A percentile compares a stretch with the other conserved stretches of the same genome.
Evolutionary conservation across 352 stramenopile species (phyloP).

Genomic region (Globisporangium alternatum): DNA sequence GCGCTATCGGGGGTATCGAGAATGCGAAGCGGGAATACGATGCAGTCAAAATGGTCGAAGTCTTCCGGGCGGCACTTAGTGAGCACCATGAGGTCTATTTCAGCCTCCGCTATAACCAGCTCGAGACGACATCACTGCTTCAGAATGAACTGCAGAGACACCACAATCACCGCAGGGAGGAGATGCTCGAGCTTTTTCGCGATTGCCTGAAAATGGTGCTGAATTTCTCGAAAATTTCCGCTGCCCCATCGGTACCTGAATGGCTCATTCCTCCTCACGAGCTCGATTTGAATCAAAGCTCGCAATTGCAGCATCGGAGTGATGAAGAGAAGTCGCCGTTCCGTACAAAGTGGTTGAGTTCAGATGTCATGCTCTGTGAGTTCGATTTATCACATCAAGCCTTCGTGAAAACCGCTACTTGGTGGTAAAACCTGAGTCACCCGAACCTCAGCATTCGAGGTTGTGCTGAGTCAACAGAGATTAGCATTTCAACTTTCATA

Average conservation of each 20-base stretch:
- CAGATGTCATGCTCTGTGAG: neutral
- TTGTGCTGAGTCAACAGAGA: too few species aligned
- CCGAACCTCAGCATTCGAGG: too few species aligned
- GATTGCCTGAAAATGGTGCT: neutral
- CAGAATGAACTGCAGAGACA: slow-evolving; percentile 3
- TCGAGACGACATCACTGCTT: slow-evolving; percentile 10
- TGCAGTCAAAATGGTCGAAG: neutral
- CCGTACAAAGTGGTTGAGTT: slow-evolving; percentile 5
- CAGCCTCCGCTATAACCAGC: neutral
- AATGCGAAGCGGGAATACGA: neutral
- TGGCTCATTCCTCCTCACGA: slow-evolving; percentile 28
- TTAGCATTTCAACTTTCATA: too few species aligned
- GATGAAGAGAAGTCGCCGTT: neutral
- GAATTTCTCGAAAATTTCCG: neutral
- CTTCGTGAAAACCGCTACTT: slow-evolving; percentile 59
- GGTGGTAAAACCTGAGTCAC: slow-evolving; percentile 89
- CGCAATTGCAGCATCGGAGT: neutral
- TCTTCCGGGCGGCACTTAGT: neutral
- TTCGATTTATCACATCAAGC: slow-evolving; percentile 8
- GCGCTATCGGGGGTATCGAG: neutral
- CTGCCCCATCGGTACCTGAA: neutral
- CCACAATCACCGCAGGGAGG: neutral
- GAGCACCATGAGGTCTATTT: neutral
- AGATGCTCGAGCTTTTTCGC: slow-evolving; percentile 3
- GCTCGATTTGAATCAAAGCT: slow-evolving; percentile 14